Conservation (phyloP, 352 stramenopile genomes). For the Peronospora destructor region DNA sequence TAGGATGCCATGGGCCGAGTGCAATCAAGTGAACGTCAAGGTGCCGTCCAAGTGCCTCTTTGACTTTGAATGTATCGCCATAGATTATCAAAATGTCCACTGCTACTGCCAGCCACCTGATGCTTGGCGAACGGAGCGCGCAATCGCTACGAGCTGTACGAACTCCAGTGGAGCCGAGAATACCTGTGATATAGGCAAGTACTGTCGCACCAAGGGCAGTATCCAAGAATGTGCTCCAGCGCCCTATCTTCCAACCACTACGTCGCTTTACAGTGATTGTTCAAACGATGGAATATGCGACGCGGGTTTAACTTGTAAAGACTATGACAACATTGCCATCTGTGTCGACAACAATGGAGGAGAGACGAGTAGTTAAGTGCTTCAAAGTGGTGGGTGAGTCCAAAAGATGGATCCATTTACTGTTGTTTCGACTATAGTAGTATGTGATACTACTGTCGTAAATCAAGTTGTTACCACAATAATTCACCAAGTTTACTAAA, state of each 20-base stretch:
- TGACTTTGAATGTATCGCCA: slow-evolving; percentile 37
- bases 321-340: slow-evolving; percentile 35
- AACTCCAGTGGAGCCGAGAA: slow-evolving; percentile 26
- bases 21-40: slow-evolving; percentile 25
- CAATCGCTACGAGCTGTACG: slow-evolving; percentile 29
- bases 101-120: slow-evolving; percentile 49
- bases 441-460: too few species aligned
- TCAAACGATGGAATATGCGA: slow-evolving; percentile 28
- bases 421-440: slow-evolving; percentile 3
- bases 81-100: slow-evolving; percentile 37
- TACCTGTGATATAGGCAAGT: slow-evolving; percentile 40
- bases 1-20: slow-evolving; percentile 36
- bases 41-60: slow-evolving; percentile 47
- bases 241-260: slow-evolving; percentile 36
- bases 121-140: slow-evolving; percentile 33
- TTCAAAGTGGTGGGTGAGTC: too few species aligned
- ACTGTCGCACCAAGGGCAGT: slow-evolving; percentile 46
- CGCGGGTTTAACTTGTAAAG: slow-evolving; percentile 31
- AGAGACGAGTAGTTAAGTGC: background rate
- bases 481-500: too few species aligned
- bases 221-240: slow-evolving; percentile 42
- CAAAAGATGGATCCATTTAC: too few species aligned
- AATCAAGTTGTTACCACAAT: too few species aligned
- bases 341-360: slow-evolving; percentile 29
- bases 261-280: slow-evolving; percentile 42